Evolutionary conservation across 495 filamentous ascomycete genomes (phyloP).

Genomic region (Evernia prunastri): DNA sequence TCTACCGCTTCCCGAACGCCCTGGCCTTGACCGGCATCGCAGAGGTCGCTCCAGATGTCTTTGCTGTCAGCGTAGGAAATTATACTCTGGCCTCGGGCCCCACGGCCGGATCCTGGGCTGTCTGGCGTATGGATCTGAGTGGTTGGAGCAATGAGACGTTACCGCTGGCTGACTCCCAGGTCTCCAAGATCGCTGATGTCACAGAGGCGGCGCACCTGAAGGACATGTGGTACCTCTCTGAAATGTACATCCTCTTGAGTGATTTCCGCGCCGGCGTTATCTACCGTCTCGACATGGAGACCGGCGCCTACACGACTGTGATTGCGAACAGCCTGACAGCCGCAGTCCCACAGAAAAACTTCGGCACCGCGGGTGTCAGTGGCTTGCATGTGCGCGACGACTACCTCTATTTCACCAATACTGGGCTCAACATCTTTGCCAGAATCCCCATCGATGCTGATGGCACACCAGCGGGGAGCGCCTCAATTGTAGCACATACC

Average conservation of each 20-base stretch:
- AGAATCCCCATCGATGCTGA: slow-evolving; percentile 23
- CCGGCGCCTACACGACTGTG: slow-evolving; percentile 19
- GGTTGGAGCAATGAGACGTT: too few relatives aligned
- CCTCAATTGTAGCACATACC: neutral
- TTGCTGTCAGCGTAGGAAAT: slow-evolving; percentile 38
- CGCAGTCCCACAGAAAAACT: slow-evolving; percentile 23
- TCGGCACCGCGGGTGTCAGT: slow-evolving; percentile 32
- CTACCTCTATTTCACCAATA: slow-evolving; percentile 37
- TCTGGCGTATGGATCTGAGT: neutral
- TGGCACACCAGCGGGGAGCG: slow-evolving; percentile 21
- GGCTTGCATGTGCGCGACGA: slow-evolving; percentile 28
- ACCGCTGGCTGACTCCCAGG: too few relatives aligned
- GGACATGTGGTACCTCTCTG: neutral
- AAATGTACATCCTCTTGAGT: slow-evolving; percentile 11
- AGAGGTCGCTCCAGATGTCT: slow-evolving; percentile 37
- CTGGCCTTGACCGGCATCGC: slow-evolving; percentile 39
- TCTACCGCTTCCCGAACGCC: slow-evolving; percentile 32
- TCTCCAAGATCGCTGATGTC: too few relatives aligned
- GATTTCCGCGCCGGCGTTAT: slow-evolving; percentile 27
- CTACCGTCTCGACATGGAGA: slow-evolving; percentile 29
- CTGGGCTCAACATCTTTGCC: slow-evolving; percentile 30
- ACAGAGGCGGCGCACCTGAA: neutral
- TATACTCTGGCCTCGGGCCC: slow-evolving; percentile 21
- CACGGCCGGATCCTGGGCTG: neutral
- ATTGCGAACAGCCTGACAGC: slow-evolving; percentile 28